phyloP scores from a whole-genome alignment of 1,139 yeast genomes.

The Blastobotrys capitulatus region DNA sequence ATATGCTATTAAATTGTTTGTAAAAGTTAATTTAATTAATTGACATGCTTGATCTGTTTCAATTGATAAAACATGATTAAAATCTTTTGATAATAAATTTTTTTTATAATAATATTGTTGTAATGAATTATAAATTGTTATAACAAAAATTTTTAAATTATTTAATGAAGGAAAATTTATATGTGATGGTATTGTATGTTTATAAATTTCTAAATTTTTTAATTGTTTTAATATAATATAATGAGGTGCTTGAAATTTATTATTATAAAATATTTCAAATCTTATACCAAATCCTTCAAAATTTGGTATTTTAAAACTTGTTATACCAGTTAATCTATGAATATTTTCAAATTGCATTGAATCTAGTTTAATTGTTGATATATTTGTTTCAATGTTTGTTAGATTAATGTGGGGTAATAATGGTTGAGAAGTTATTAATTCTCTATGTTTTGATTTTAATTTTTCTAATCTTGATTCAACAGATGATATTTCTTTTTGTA shows the following conservation, averaged over 20 bases:
- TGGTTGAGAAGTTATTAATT: background rate
- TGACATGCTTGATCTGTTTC: slow-evolving; percentile 19
- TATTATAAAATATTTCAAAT: slow-evolving; percentile 19
- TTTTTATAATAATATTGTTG: background rate
- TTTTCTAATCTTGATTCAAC: background rate
- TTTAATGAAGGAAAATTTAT: slow-evolving; percentile 17
- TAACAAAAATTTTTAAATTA: slow-evolving; percentile 16
- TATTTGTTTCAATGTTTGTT: background rate
- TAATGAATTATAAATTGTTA: slow-evolving; percentile 15
- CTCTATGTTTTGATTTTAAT: background rate
- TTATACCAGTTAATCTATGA: slow-evolving; percentile 24
- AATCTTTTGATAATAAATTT: slow-evolving; percentile 11
- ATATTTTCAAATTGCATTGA: slow-evolving; percentile 20
- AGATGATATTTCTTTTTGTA: slow-evolving; percentile 6
- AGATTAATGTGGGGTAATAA: background rate
- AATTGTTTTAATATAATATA: slow-evolving; percentile 20
- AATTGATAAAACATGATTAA: background rate
- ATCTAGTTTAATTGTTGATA: background rate
- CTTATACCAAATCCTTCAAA: slow-evolving; percentile 23
- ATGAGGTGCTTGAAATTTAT: slow-evolving; percentile 21
- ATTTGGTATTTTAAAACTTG: slow-evolving; percentile 21
- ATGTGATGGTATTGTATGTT: slow-evolving; percentile 24
- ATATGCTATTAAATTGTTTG: slow-evolving; percentile 9
- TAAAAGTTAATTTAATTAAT: slow-evolving; percentile 17
- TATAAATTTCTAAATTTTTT: slow-evolving; percentile 16